Percentiles rank a stretch among this genome's conserved stretches.
phyloP scores from a whole-genome alignment of 441 rosid species.

The Gossypium davidsonii region DNA sequence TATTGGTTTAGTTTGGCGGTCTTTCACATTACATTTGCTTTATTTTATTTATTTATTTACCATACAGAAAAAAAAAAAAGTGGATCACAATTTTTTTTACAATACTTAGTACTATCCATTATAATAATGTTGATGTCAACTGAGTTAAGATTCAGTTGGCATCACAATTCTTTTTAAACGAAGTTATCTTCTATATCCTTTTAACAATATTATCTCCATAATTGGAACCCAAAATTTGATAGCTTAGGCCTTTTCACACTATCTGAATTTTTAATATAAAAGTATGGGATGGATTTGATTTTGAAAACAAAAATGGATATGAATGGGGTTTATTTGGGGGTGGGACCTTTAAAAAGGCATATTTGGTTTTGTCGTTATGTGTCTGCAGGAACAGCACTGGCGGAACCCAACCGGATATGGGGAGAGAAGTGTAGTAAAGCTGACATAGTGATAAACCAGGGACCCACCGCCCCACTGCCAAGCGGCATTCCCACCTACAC shows the following conservation, averaged over 20 bases:
- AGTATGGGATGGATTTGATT: not conserved
- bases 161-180: no score
- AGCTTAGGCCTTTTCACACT: conserved; percentile 10
- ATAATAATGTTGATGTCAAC: no score
- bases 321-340: not conserved
- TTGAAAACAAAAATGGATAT: no score
- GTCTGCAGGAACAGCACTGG: conserved; percentile 14
- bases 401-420: conserved; percentile 43
- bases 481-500: conserved; percentile 75
- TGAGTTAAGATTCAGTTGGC: no score
- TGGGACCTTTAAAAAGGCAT: not conserved
- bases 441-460: conserved; percentile 70
- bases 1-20: conserved; percentile 15
- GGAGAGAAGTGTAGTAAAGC: conserved; percentile 56
- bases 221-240: not conserved
- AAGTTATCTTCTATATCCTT: no score
- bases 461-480: conserved; percentile 56
- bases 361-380: not conserved
- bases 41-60: not conserved
- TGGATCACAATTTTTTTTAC: no score
- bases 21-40: conserved; percentile 5
- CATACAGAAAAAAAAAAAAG: not conserved
- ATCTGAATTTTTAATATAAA: not conserved
- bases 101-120: no score
- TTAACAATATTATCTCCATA: no score